Evolutionary conservation across 2,329 filamentous ascomycete genomes (phyloP).

Genomic region (Lithohypha guttulata): DNA sequence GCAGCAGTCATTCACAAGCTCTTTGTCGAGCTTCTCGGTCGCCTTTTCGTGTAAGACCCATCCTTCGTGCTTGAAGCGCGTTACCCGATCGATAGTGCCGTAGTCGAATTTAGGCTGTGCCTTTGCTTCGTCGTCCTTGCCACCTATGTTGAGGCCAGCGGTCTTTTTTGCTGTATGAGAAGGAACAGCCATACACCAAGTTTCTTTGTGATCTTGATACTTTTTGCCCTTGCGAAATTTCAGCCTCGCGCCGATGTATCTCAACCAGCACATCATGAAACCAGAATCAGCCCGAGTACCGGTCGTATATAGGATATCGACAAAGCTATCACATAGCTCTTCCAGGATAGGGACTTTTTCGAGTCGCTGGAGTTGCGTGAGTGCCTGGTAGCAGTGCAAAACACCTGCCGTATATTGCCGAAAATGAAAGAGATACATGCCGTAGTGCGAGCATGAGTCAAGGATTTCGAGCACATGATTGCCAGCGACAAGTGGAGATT

Average conservation of each 20-base stretch:
- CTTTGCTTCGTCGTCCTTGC: slow-evolving; percentile 7
- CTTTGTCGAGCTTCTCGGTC: neutral
- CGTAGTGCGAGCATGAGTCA: slow-evolving; percentile 23
- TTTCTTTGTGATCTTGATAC: slow-evolving; percentile 19
- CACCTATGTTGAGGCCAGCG: slow-evolving; percentile 20
- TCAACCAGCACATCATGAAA: slow-evolving; percentile 22
- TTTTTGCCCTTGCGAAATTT: slow-evolving; percentile 22
- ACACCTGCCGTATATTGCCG: slow-evolving; percentile 23
- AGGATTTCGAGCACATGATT: slow-evolving; percentile 24
- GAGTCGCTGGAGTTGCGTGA: slow-evolving; percentile 17
- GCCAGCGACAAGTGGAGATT: slow-evolving; percentile 24
- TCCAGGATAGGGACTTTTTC: slow-evolving; percentile 21
- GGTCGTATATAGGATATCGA: slow-evolving; percentile 21
- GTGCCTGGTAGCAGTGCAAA: slow-evolving; percentile 23
- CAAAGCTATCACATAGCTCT: slow-evolving; percentile 17
- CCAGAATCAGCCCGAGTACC: slow-evolving; percentile 20
- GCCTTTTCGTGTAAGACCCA: slow-evolving; percentile 16
- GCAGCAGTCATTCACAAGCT: neutral
- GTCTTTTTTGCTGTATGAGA: slow-evolving; percentile 21
- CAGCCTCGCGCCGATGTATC: slow-evolving; percentile 24
- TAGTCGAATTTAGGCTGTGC: slow-evolving; percentile 10
- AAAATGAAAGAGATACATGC: slow-evolving; percentile 23
- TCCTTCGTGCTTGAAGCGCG: slow-evolving; percentile 21
- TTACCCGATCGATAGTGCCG: slow-evolving; percentile 15
- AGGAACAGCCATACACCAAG: slow-evolving; percentile 22